phyloP scores from a whole-genome alignment of 176 grass and related monocot genomes.

The Echinochloa phyllopogon region DNA sequence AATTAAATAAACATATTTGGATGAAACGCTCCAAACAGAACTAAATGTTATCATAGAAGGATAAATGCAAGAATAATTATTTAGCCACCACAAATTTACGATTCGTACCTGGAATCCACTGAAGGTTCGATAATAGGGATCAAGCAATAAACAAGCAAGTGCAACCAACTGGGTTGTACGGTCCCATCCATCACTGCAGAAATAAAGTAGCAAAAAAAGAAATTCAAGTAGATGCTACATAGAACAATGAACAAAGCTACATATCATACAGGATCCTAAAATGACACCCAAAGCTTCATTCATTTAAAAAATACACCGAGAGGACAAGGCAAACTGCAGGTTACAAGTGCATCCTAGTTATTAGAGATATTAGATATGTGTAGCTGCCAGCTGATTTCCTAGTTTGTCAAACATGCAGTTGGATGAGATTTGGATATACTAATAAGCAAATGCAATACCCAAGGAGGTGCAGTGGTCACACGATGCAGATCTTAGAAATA shows the following conservation, averaged over 20 bases:
- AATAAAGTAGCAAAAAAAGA: conserved; percentile 8
- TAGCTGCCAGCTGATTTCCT: too few species aligned
- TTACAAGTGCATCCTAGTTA: neutral
- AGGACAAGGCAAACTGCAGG: neutral
- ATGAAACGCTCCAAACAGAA: conserved; percentile 13
- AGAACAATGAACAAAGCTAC: conserved; percentile 36
- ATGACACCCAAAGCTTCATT: conserved; percentile 25
- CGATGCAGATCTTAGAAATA: neutral
- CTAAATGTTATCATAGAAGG: conserved; percentile 20
- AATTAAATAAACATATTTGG: neutral
- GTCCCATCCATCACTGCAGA: conserved; percentile 97
- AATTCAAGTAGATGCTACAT: conserved; percentile 17
- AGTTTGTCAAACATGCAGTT: neutral
- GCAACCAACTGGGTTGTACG: conserved; percentile 93
- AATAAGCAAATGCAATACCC: neutral
- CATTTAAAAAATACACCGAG: neutral
- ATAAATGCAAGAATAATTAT: neutral
- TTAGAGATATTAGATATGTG: too few species aligned
- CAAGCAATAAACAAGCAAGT: conserved; percentile 88
- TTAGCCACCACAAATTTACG: conserved; percentile 2
- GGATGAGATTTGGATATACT: neutral
- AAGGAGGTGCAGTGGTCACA: neutral
- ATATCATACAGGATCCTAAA: conserved; percentile 20
- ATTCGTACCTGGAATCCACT: conserved; percentile 87
- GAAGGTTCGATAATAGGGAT: conserved; percentile 97